A percentile compares a stretch with the other conserved stretches of the same genome.
These are phyloP conservation scores for Candida ulmi DNA, from an alignment of 805 yeast species.

Conservation along the genomic window DNA sequence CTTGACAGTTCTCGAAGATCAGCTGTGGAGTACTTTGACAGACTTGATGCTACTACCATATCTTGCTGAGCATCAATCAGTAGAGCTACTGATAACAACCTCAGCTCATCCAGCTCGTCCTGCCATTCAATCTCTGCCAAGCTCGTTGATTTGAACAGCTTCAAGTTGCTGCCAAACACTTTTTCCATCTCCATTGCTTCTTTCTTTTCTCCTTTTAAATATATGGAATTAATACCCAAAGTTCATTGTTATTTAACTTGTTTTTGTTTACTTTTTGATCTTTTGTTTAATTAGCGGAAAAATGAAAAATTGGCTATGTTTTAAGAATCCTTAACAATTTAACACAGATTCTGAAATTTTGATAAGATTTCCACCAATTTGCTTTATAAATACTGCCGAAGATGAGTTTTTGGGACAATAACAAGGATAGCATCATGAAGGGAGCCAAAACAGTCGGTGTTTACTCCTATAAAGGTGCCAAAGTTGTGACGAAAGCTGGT, in stretches of 20 bases:
- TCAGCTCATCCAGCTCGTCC: constrained; percentile 9
- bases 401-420: constrained; percentile 35
- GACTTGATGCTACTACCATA: constrained; percentile 13
- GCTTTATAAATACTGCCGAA: too few species aligned
- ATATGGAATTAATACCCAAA: too few species aligned
- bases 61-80: constrained; percentile 19
- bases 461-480: constrained; percentile 32
- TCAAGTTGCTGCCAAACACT: constrained; percentile 13
- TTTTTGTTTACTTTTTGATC: constrained; percentile 5
- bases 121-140: constrained; percentile 6
- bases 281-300: too few species aligned
- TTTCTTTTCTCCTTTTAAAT: too few species aligned
- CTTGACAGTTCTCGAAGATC: constrained; percentile 12
- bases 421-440: constrained; percentile 32
- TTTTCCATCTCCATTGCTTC: too few species aligned
- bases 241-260: not conserved
- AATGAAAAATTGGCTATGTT: not conserved
- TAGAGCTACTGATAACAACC: constrained; percentile 16
- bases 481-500: constrained; percentile 35
- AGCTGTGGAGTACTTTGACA: constrained; percentile 12
- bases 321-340: not conserved
- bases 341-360: not conserved
- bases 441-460: constrained; percentile 33
- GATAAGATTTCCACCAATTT: too few species aligned
- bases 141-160: constrained; percentile 12